Percentiles rank a stretch among this genome's conserved stretches.
These are phyloP conservation scores for Elasticomyces elasticus DNA, from an alignment of 495 filamentous ascomycete genomes.

Conservation along the genomic window DNA sequence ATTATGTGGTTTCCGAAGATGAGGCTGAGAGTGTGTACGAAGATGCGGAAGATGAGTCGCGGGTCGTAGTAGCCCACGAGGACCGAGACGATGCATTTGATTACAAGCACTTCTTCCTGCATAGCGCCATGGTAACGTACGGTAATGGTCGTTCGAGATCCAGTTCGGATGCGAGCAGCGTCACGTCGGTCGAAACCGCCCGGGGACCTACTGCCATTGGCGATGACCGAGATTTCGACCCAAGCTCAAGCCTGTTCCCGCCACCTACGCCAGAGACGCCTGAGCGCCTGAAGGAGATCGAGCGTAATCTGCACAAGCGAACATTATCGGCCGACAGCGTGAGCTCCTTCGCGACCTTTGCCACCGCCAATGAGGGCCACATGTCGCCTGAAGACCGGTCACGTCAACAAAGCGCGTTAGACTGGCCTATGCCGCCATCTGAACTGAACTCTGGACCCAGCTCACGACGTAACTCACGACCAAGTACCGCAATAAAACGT, in stretches of 20 bases:
- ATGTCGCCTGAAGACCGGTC: constrained; percentile 24
- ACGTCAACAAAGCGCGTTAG: neutral
- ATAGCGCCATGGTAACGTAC: constrained; percentile 74
- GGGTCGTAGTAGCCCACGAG: constrained; percentile 56
- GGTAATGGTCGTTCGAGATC: constrained; percentile 39
- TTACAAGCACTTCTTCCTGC: constrained; percentile 91
- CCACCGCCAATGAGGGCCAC: constrained; percentile 64
- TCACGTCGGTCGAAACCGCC: constrained; percentile 68
- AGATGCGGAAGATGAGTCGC: constrained; percentile 42
- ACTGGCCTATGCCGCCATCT: constrained; percentile 13
- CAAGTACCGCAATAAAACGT: constrained; percentile 9
- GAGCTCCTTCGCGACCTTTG: constrained; percentile 72
- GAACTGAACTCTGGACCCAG: neutral
- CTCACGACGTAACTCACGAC: constrained; percentile 1
- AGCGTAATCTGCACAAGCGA: constrained; percentile 36
- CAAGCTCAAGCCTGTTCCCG: constrained; percentile 4
- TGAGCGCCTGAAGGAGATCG: constrained; percentile 15
- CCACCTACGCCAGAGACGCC: constrained; percentile 19
- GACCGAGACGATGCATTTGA: constrained; percentile 96
- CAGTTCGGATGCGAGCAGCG: constrained; percentile 47
- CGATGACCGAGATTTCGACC: constrained; percentile 5
- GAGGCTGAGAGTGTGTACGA: constrained; percentile 47
- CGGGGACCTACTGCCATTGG: constrained; percentile 35
- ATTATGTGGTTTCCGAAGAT: constrained; percentile 23
- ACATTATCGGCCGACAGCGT: constrained; percentile 57